Evolutionary conservation across 805 yeast species (phyloP), one percentile per base, ranked within the genome.

Genomic region (Suhomyces faveliae): DNA sequence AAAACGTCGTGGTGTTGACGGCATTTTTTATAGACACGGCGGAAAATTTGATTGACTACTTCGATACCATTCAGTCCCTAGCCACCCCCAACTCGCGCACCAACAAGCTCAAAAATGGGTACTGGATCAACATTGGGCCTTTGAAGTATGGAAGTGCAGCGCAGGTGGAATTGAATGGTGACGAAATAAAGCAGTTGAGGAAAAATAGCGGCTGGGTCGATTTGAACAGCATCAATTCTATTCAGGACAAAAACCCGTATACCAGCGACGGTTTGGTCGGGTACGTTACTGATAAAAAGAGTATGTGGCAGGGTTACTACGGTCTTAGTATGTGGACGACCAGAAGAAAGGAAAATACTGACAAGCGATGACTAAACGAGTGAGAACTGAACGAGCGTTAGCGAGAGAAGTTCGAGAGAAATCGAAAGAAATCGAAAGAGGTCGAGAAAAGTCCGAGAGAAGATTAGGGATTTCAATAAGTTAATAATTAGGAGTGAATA

Each of bases 111-210:
- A 70, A 69, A 12, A 75, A 75, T 3, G 84, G 88, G 0, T 72
- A 77, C 37, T 92, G 98, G 98, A 80, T 92, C 52, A 92, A 94
- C 61, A 74, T 83, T 11, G 99, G 99, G 0, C 99, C 99, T 0
- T 72, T 94, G 51, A 87, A 91, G 63, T 92, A 94, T 72, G 97
- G 97, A 0, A 81, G 89, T 2, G 87, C 90, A 46, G 83, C 96
- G 42, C 73, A 78, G 61, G 81, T 84, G 24, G 96, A 91, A 62
- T 68, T 89, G 24, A 83, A 83, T 35, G 70, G 79, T 11, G 84
- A 85, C n/a, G 97, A 91, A 60, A 61, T 91, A 42, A 63, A 67
- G 11, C 54, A 60, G n/a, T 58, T 87, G 12, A 68, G 91, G 29
- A 55, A 62, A 19, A 41, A 67, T 3, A 71, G 82, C 68, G 94